Conservation (phyloP, 2,329 filamentous ascomycete species). For the Penicillium digitatum region DNA sequence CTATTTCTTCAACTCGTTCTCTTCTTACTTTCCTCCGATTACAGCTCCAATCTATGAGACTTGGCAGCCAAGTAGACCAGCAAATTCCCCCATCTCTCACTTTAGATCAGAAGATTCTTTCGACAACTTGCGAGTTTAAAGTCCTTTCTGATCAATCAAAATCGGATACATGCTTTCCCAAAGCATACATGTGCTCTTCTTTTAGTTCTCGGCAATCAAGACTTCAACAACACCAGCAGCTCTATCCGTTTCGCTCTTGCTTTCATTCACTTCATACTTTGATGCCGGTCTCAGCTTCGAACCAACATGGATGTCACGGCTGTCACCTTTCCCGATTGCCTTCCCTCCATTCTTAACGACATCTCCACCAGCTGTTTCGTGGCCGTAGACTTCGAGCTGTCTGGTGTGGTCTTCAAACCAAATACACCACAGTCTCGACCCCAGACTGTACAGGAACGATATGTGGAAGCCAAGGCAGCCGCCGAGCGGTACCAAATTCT, state of each 20-base stretch:
- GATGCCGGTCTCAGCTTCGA: not conserved
- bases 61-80: not conserved
- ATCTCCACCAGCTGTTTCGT: conserved; percentile 60
- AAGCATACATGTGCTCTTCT: not conserved
- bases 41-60: not conserved
- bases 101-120: not conserved
- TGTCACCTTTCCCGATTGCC: conserved; percentile 47
- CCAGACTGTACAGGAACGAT: conserved; percentile 57
- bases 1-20: not conserved
- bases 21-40: not conserved
- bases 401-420: conserved; percentile 54
- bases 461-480: conserved; percentile 57
- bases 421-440: conserved; percentile 38
- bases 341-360: conserved; percentile 55
- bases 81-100: not conserved
- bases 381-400: conserved; percentile 63
- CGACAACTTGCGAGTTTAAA: not conserved
- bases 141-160: not conserved
- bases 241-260: not conserved
- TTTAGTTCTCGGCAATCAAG: not conserved
- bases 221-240: not conserved
- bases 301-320: conserved; percentile 56
- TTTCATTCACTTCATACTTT: not conserved
- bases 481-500: conserved; percentile 62
- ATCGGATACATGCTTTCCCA: not conserved